These are phyloP conservation scores for Phialemonium atrogriseum DNA, from an alignment of 2,329 filamentous ascomycete genomes.

Conservation along the genomic window DNA sequence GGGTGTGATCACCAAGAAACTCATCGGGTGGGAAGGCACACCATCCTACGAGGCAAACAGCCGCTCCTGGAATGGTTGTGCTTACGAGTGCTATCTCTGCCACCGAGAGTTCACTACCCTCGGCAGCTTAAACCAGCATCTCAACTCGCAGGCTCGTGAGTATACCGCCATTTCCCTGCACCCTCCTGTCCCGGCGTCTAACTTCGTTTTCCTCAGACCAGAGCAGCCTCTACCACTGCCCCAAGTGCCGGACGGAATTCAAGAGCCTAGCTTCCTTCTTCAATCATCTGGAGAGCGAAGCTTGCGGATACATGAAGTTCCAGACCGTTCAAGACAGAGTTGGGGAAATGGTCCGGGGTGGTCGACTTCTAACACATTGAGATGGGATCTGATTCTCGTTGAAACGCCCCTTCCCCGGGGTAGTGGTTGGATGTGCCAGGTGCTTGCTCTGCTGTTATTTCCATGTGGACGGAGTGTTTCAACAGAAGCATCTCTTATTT, in stretches of 20 bases:
- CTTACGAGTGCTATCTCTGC: conserved; percentile 48
- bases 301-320: conserved; percentile 30
- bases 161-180: conserved; percentile 7
- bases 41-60: conserved; percentile 27
- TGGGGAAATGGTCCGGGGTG: conserved; percentile 11
- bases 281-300: conserved; percentile 36
- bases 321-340: conserved; percentile 22
- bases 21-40: conserved; percentile 35
- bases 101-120: conserved; percentile 28
- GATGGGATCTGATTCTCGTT: no score
- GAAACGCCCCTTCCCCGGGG: no score
- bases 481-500: no score
- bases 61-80: conserved; percentile 33
- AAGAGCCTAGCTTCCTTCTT: conserved; percentile 28
- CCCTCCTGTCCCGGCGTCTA: conserved; percentile 19
- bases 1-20: conserved; percentile 41
- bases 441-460: no score
- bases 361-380: no score
- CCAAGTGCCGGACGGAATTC: conserved; percentile 29
- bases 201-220: conserved; percentile 19
- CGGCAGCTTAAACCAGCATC: conserved; percentile 37
- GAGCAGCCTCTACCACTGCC: conserved; percentile 31
- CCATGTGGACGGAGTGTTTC: no score
- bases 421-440: no score
- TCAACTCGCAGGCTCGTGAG: conserved; percentile 44